These are phyloP conservation scores for Endocalyx cinctus DNA, from an alignment of 2,329 filamentous ascomycete species.

Conservation along the genomic window DNA sequence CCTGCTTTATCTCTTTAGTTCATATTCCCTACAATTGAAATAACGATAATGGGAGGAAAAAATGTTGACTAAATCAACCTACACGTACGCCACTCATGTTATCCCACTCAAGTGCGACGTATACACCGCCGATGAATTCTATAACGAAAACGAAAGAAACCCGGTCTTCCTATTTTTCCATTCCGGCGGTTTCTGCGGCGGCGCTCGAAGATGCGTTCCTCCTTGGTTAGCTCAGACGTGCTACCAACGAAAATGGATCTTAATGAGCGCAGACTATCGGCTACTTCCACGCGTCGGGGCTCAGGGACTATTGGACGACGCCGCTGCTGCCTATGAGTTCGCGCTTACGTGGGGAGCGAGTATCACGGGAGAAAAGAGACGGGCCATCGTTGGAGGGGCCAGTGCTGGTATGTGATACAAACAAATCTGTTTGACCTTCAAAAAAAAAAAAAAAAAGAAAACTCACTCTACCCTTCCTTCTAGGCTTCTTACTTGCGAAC, in stretches of 20 bases:
- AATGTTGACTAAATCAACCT: constrained; percentile 25
- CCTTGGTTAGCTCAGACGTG: constrained; percentile 34
- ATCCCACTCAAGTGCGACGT: constrained; percentile 32
- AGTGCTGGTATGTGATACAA: constrained; percentile 25
- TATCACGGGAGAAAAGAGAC: constrained; percentile 14
- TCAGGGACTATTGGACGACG: constrained; percentile 26
- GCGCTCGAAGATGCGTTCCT: constrained; percentile 25
- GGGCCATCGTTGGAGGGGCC: constrained; percentile 28
- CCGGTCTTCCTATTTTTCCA: constrained; percentile 35
- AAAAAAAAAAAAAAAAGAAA: no score
- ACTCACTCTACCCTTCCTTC: no score
- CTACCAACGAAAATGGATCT: constrained; percentile 26
- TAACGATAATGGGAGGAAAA: no score
- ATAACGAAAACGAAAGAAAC: constrained; percentile 7
- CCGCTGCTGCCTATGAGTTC: constrained; percentile 27
- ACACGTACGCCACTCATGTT: constrained; percentile 25
- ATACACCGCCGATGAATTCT: constrained; percentile 26
- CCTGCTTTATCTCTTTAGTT: no score
- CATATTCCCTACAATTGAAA: no score
- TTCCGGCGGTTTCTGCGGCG: constrained; percentile 29
- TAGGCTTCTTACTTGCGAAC: constrained; percentile 29
- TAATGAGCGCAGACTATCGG: constrained; percentile 31
- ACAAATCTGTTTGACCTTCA: no score
- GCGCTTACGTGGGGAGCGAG: constrained; percentile 18
- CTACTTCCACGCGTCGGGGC: constrained; percentile 28